A percentile compares a stretch with the other conserved stretches of the same genome.
phyloP scores from a whole-genome alignment of 306 rosid species.

The Glycine soja region DNA sequence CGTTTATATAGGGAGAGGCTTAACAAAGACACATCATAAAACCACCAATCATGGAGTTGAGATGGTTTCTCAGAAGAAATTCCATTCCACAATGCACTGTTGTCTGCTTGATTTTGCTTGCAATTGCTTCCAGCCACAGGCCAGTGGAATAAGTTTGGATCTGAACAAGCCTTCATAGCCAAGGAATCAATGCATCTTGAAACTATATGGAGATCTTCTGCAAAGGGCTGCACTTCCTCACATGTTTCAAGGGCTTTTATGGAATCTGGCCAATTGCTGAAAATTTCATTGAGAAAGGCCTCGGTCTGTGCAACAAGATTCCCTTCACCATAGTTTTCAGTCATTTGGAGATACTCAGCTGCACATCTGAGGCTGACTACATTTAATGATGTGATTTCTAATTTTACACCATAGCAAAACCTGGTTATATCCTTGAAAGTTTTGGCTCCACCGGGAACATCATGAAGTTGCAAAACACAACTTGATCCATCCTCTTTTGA shows the following conservation, averaged over 20 bases:
- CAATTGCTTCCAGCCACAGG: slow-evolving; percentile 48
- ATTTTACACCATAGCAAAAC: slow-evolving; percentile 71
- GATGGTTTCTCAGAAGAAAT: slow-evolving; percentile 57
- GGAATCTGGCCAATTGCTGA: slow-evolving; percentile 72
- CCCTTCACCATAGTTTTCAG: slow-evolving; percentile 73
- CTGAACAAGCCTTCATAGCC: slow-evolving; percentile 77
- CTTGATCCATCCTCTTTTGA: slow-evolving; percentile 60
- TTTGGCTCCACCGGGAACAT: slow-evolving; percentile 79
- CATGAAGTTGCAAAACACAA: slow-evolving; percentile 69
- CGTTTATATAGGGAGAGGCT: slow-evolving; percentile 74
- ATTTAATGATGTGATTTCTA: slow-evolving; percentile 66
- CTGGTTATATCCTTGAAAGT: slow-evolving; percentile 71
- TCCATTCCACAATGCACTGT: slow-evolving; percentile 63
- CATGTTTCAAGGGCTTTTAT: slow-evolving; percentile 74
- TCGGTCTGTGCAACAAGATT: slow-evolving; percentile 68
- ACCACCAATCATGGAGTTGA: slow-evolving; percentile 78
- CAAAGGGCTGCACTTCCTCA: slow-evolving; percentile 66
- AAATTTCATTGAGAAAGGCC: slow-evolving; percentile 63
- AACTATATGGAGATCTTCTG: slow-evolving; percentile 74
- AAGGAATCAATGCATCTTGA: slow-evolving; percentile 86
- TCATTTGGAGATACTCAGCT: slow-evolving; percentile 84
- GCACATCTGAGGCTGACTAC: slow-evolving; percentile 87
- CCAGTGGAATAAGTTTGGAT: slow-evolving; percentile 67
- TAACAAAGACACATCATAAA: slow-evolving; percentile 78
- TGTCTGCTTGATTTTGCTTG: slow-evolving; percentile 47